phyloP scores from a whole-genome alignment of 768 basidiomycete genomes.

The Chalciporus piperatus region DNA sequence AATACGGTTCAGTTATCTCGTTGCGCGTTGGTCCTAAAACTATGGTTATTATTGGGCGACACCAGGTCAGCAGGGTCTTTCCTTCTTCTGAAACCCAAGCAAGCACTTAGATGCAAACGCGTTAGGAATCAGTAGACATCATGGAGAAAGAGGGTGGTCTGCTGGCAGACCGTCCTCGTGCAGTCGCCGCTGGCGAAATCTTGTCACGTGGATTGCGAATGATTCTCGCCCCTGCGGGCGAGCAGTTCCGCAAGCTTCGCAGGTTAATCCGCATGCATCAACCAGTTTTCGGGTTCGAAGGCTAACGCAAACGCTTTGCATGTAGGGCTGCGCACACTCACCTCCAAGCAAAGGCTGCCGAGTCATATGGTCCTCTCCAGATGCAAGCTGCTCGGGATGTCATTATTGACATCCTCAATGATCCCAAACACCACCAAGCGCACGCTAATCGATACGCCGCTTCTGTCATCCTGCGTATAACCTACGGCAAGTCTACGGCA shows the following conservation, averaged over 20 bases:
- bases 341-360: constrained; percentile 50
- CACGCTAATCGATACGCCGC: constrained; percentile 48
- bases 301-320: background rate
- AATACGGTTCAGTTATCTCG: constrained; percentile 61
- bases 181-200: constrained; percentile 58
- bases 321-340: constrained; percentile 56
- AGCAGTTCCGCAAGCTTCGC: constrained; percentile 59
- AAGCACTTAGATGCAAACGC: background rate
- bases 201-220: constrained; percentile 58
- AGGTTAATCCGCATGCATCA: constrained; percentile 33
- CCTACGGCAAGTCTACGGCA: constrained; percentile 34
- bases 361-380: constrained; percentile 48
- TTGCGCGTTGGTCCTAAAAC: constrained; percentile 44
- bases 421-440: constrained; percentile 46
- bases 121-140: constrained; percentile 57
- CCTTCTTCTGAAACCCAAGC: background rate
- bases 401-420: constrained; percentile 29
- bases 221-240: constrained; percentile 54
- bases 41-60: constrained; percentile 34
- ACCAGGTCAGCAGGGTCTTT: constrained; percentile 31
- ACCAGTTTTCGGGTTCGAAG: background rate
- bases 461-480: constrained; percentile 34
- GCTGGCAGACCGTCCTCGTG: constrained; percentile 52
- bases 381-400: constrained; percentile 35
- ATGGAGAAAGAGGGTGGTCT: constrained; percentile 65